Percentiles rank a stretch among this genome's conserved stretches.
These are phyloP conservation scores for Filobasidium wieringae DNA, from an alignment of 768 basidiomycete genomes.

Conservation along the genomic window DNA sequence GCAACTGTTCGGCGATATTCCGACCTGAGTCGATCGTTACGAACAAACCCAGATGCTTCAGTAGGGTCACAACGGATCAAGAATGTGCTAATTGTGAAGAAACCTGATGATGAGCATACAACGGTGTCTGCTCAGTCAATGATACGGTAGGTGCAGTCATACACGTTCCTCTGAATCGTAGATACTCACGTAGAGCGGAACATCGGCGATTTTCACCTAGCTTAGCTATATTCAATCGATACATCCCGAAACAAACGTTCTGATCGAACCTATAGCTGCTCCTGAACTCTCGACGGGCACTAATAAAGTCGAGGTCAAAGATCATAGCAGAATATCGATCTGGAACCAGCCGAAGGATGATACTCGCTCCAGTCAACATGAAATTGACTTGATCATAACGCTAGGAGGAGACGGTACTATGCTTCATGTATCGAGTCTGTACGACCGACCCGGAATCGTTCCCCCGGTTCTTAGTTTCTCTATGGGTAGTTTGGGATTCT, in stretches of 20 bases:
- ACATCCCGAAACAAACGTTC: slow-evolving; percentile 16
- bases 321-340: slow-evolving; percentile 12
- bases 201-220: neutral
- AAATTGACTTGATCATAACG: slow-evolving; percentile 75
- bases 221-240: slow-evolving; percentile 14
- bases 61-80: slow-evolving; percentile 22
- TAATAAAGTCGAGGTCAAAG: slow-evolving; percentile 19
- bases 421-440: slow-evolving; percentile 80
- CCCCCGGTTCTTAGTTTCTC: slow-evolving; percentile 85
- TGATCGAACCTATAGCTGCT: slow-evolving; percentile 13
- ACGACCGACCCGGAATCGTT: slow-evolving; percentile 70
- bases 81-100: slow-evolving; percentile 37
- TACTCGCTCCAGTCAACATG: slow-evolving; percentile 13
- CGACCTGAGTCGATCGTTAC: neutral
- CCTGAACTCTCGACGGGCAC: neutral
- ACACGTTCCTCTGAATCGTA: neutral
- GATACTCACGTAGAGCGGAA: too few relatives aligned
- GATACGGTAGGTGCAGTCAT: slow-evolving; percentile 16
- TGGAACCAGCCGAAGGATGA: slow-evolving; percentile 4
- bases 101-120: slow-evolving; percentile 34
- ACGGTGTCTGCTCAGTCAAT: slow-evolving; percentile 24
- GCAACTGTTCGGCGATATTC: neutral
- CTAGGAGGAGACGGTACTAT: slow-evolving; percentile 93
- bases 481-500: slow-evolving; percentile 85
- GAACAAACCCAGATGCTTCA: neutral